Evolutionary conservation across 2,329 filamentous ascomycete genomes (phyloP), one percentile per base, ranked within the genome.

Genomic region (Colletotrichum sp.): DNA sequence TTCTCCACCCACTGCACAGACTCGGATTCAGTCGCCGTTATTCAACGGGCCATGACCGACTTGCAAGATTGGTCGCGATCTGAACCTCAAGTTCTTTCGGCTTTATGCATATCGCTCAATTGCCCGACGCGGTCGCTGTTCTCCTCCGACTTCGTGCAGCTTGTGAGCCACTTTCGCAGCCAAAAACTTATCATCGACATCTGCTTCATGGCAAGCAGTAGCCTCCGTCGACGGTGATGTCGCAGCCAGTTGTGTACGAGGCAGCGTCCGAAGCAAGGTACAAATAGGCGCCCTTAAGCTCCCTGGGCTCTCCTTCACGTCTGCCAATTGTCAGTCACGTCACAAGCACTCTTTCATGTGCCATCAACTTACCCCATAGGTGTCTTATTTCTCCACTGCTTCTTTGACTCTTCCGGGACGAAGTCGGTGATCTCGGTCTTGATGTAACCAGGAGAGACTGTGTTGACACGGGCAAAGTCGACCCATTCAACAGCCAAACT

Each of bases 251-350:
- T 21, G 93, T 95, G 85, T 95, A 97, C 69, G 92, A 94, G n/a
- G 93, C 91, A 5, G 95, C 95, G 84, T 97, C 95, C 16, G 93
- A 95, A 21, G 94, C 94, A 72, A 97, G 87, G 84, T 96, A 97
- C 63, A 97, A 85, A 83, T 94, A 98, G 21, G 93, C 93, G 24
- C 94, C 95, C 87, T 96, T 96, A 79, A 97, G 88, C 87, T 98
- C 95, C 75, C 91, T 90, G 4, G 91, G 87, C 78, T 92, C 88
- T 12, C 93, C 95, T 81, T 96, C 93, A 78, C 95, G 90, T 63
- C 91, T 90, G 52, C 65, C 12, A 30, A 58, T n/a, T 21, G 70
- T 79, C 71, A 81, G 77, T 59, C 26, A 16, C 73, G n/a, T 16
- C 5, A 14, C 12, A 73, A 26, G 18, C 14, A 34, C 26, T 13